Conservation (phyloP, 2,329 filamentous ascomycete species). For the Arthrobotrys musiformis region DNA sequence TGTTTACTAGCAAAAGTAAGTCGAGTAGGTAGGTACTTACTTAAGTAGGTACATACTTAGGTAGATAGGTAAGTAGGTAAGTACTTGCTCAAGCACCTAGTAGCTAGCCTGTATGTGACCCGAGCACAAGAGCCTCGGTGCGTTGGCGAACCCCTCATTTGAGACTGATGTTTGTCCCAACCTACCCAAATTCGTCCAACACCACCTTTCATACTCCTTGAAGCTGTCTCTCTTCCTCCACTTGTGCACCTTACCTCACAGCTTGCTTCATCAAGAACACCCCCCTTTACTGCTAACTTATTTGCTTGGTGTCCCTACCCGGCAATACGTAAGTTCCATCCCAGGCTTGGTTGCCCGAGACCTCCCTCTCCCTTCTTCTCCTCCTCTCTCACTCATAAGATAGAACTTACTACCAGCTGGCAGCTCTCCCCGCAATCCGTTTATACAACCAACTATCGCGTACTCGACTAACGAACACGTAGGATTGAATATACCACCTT, state of each 20-base stretch:
- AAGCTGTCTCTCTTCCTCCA: not conserved
- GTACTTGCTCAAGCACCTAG: not conserved
- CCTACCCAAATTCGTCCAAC: not conserved
- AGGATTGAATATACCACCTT: not conserved
- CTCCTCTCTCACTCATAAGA: too few relatives aligned
- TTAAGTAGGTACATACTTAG: too few relatives aligned
- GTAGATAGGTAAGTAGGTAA: too few relatives aligned
- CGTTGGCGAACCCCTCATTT: conserved; percentile 43
- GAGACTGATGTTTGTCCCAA: conserved; percentile 16
- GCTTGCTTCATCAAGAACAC: conserved; percentile 3
- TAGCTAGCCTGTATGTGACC: not conserved
- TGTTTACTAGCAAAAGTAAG: too few relatives aligned
- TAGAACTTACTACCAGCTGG: not conserved
- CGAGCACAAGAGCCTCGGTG: not conserved
- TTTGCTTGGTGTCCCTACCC: not conserved
- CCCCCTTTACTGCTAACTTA: not conserved
- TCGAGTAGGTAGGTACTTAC: too few relatives aligned
- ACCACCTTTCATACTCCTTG: conserved; percentile 1
- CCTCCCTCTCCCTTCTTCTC: too few relatives aligned
- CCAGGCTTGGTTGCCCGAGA: not conserved
- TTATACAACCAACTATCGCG: not conserved
- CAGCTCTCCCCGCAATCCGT: not conserved
- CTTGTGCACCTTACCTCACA: too few relatives aligned
- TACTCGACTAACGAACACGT: not conserved
- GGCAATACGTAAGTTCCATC: not conserved